Evolutionary conservation across 2,329 filamentous ascomycete genomes (phyloP).

Genomic region (Talaromyces sp.): DNA sequence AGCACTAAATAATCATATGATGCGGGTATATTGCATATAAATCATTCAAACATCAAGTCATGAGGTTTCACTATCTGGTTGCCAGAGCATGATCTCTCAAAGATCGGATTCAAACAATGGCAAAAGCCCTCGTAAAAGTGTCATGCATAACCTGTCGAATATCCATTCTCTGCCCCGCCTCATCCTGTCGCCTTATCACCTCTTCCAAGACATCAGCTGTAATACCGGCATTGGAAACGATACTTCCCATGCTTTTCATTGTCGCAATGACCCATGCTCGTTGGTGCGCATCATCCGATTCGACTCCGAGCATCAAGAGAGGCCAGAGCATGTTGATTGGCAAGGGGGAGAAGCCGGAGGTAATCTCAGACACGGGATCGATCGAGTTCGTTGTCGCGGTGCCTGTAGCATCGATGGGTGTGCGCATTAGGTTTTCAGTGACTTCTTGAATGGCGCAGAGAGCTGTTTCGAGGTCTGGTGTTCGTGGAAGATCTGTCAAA

Average conservation of each 20-base stretch:
- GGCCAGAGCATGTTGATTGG: conserved; percentile 57
- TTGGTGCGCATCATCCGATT: conserved; percentile 49
- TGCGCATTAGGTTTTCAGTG: conserved; percentile 8
- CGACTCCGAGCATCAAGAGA: conserved; percentile 51
- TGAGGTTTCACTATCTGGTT: neutral
- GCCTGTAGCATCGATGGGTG: neutral
- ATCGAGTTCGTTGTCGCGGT: neutral
- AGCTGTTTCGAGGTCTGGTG: conserved; percentile 32
- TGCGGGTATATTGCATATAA: neutral
- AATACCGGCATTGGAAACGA: conserved; percentile 37
- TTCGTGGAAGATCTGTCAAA: conserved; percentile 45
- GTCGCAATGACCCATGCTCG: conserved; percentile 49
- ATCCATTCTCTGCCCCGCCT: conserved; percentile 33
- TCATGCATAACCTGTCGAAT: conserved; percentile 37
- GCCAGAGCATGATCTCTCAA: neutral
- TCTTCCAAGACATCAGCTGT: conserved; percentile 39
- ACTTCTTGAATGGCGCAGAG: conserved; percentile 8
- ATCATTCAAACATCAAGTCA: neutral
- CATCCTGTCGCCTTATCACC: conserved; percentile 35
- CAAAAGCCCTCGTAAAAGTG: conserved; percentile 50
- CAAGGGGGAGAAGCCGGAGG: conserved; percentile 27
- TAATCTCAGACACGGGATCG: conserved; percentile 23
- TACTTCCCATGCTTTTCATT: conserved; percentile 39
- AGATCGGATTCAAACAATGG: conserved; percentile 42
- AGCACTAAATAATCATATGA: neutral